Percentiles rank a stretch among this genome's conserved stretches.
Evolutionary conservation across 495 filamentous ascomycete genomes (phyloP).

Genomic region (Aspergillus carlsbadensis): DNA sequence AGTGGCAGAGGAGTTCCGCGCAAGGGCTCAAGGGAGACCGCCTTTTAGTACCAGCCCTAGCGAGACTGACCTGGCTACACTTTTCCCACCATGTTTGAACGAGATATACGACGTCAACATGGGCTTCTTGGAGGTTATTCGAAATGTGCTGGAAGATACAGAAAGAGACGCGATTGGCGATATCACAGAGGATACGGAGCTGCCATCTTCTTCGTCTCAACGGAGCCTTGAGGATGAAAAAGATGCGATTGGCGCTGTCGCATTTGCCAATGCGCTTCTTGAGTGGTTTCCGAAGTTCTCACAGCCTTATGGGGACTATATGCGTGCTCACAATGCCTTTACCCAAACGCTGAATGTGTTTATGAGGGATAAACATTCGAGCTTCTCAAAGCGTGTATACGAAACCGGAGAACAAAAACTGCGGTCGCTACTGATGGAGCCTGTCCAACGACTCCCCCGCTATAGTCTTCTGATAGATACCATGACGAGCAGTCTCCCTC

Average conservation of each 20-base stretch:
- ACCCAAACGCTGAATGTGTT: slow-evolving; percentile 74
- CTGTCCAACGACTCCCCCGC: slow-evolving; percentile 89
- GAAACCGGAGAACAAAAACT: slow-evolving; percentile 88
- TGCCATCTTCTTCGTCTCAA: slow-evolving; percentile 35
- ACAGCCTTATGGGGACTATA: slow-evolving; percentile 85
- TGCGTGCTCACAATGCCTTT: slow-evolving; percentile 80
- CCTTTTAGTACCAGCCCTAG: slow-evolving; percentile 68
- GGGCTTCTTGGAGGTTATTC: slow-evolving; percentile 72
- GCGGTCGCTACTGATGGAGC: slow-evolving; percentile 92
- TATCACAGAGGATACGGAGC: slow-evolving; percentile 55
- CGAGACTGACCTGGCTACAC: slow-evolving; percentile 64
- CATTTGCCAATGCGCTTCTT: slow-evolving; percentile 73
- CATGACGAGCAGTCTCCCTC: slow-evolving; percentile 79
- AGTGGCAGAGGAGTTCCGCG: slow-evolving; percentile 69
- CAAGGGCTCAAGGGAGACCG: slow-evolving; percentile 58
- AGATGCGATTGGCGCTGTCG: slow-evolving; percentile 71
- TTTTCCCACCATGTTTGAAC: slow-evolving; percentile 80
- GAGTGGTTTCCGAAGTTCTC: slow-evolving; percentile 91
- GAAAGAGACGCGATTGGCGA: slow-evolving; percentile 75
- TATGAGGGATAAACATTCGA: slow-evolving; percentile 69
- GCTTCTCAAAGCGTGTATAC: slow-evolving; percentile 73
- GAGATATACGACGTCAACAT: slow-evolving; percentile 77
- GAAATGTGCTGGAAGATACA: slow-evolving; percentile 74
- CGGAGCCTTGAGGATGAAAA: slow-evolving; percentile 43
- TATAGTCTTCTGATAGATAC: slow-evolving; percentile 97